Percentiles rank a stretch among this genome's conserved stretches.
Evolutionary conservation across 2,329 filamentous ascomycete genomes (phyloP).

Genomic region (Cladosporium colombiae): DNA sequence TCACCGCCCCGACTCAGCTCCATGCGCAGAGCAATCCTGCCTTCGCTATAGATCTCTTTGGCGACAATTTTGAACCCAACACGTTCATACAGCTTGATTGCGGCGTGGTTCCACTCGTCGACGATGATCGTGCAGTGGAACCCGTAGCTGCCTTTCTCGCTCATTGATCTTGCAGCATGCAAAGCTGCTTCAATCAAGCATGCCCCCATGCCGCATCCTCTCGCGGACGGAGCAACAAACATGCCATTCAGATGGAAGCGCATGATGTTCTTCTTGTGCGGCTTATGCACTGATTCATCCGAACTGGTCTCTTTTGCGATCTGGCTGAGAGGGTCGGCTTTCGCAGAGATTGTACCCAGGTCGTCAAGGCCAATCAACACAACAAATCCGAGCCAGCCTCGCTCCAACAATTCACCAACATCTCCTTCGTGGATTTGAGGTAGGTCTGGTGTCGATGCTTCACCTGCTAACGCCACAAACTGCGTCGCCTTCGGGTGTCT

Average conservation of each 20-base stretch:
- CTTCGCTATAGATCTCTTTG: constrained; percentile 27
- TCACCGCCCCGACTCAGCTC: constrained; percentile 20
- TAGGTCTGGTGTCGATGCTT: neutral
- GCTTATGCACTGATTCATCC: neutral
- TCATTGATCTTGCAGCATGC: constrained; percentile 21
- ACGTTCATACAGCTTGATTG: constrained; percentile 31
- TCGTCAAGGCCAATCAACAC: constrained; percentile 31
- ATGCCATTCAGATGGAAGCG: constrained; percentile 34
- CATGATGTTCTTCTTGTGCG: neutral
- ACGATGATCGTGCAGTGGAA: constrained; percentile 29
- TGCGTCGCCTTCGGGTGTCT: constrained; percentile 30
- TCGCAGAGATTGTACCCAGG: constrained; percentile 21
- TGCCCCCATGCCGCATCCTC: constrained; percentile 34
- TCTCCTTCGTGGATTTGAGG: neutral
- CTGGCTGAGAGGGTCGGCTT: constrained; percentile 24
- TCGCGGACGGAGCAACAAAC: constrained; percentile 33
- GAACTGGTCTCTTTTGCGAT: neutral
- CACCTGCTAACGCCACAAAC: constrained; percentile 26
- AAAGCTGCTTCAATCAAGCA: constrained; percentile 33
- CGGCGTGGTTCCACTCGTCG: constrained; percentile 32
- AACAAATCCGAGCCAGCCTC: constrained; percentile 33
- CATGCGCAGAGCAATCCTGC: constrained; percentile 28
- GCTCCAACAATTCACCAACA: constrained; percentile 18
- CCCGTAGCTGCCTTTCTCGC: neutral
- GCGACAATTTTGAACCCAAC: constrained; percentile 31